Conservation (phyloP, 2,329 filamentous ascomycete species). For the Fusarium sp. region DNA sequence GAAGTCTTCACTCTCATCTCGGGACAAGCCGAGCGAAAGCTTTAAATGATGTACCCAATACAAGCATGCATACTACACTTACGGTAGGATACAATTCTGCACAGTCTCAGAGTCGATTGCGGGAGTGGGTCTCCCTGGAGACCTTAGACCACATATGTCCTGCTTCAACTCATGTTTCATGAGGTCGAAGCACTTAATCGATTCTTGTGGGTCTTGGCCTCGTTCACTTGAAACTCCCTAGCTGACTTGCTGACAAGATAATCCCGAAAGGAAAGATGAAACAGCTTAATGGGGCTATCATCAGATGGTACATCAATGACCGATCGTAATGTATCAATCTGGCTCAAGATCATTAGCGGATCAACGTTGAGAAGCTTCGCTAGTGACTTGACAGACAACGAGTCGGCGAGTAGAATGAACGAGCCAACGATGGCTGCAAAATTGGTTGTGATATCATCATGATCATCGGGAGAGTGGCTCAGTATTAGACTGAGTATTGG, state of each 20-base stretch:
- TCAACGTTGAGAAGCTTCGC: not conserved
- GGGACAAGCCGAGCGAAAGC: rapidly evolving
- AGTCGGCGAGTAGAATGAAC: constrained; percentile 39
- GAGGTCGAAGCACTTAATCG: constrained; percentile 44
- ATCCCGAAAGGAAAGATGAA: constrained; percentile 54
- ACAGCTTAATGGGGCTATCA: constrained; percentile 19
- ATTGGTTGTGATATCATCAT: rapidly evolving
- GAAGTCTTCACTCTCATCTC: rapidly evolving
- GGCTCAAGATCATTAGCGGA: no score
- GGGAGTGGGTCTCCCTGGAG: not conserved
- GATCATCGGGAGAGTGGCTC: not conserved
- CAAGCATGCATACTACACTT: constrained; percentile 16
- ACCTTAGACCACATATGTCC: constrained; percentile 51
- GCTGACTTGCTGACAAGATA: constrained; percentile 46
- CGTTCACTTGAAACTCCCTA: constrained; percentile 44
- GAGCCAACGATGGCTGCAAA: constrained; percentile 35
- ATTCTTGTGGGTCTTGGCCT: constrained; percentile 2
- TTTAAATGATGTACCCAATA: constrained; percentile 49
- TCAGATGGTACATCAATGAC: not conserved
- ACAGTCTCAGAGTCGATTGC: not conserved
- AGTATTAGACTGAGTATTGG: not conserved
- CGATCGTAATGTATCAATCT: not conserved
- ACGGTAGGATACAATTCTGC: not conserved
- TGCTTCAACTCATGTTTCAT: constrained; percentile 42
- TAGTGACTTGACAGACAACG: constrained; percentile 28